Conservation (phyloP, 805 yeast genomes). For the Metschnikowia kofuensis region DNA sequence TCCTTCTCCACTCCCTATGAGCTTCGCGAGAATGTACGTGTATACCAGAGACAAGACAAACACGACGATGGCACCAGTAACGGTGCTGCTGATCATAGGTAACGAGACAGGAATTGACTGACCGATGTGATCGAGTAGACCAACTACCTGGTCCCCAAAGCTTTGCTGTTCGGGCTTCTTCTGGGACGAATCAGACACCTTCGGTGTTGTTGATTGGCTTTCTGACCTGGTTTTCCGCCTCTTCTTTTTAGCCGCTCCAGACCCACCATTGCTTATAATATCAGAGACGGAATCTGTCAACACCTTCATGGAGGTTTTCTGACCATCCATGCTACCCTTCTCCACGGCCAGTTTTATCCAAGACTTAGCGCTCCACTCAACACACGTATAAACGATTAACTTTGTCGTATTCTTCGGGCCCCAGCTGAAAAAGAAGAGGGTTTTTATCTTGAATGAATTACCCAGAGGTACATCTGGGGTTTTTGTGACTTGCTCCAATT, state of each 20-base stretch:
- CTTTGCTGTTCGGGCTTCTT: conserved; percentile 1
- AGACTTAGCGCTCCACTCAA: conserved; percentile 87
- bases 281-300: conserved; percentile 13
- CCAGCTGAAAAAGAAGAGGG: conserved; percentile 77
- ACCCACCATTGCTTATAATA: conserved; percentile 8
- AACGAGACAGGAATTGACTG: conserved; percentile 10
- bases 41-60: conserved; percentile 8
- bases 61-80: conserved; percentile 11
- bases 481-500: conserved; percentile 57
- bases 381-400: conserved; percentile 59
- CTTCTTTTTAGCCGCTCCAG: conserved; percentile 12
- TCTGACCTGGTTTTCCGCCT: conserved; percentile 13
- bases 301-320: conserved; percentile 36
- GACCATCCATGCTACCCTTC: conserved; percentile 80
- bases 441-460: conserved; percentile 67
- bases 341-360: conserved; percentile 93
- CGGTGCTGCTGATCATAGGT: conserved; percentile 10
- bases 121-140: conserved; percentile 14
- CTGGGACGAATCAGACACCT: neutral
- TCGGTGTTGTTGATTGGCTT: conserved; percentile 1
- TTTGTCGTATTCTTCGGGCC: conserved; percentile 58
- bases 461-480: conserved; percentile 99
- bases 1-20: conserved; percentile 1
- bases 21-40: conserved; percentile 4
- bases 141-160: conserved; percentile 3